A percentile compares a stretch with the other conserved stretches of the same genome.
Evolutionary conservation across 371 early-diverging fungal genomes (phyloP).

Genomic region (Catenaria anguillulae): DNA sequence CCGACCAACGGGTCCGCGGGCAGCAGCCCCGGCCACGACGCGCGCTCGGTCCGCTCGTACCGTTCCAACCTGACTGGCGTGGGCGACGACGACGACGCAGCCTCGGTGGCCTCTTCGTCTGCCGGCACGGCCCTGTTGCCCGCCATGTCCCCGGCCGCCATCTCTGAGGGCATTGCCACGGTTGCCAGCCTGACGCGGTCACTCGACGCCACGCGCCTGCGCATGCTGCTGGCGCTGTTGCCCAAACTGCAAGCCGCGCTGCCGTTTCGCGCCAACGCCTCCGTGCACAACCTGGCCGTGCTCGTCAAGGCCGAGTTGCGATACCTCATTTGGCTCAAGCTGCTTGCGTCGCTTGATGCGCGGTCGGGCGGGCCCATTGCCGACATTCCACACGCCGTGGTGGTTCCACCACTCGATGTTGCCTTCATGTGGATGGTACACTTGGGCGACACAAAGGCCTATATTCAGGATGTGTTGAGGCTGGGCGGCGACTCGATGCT

Average conservation of each 20-base stretch:
- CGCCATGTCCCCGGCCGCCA: too few species aligned
- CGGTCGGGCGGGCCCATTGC: background rate
- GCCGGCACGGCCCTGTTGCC: background rate
- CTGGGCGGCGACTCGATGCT: conserved; percentile 1
- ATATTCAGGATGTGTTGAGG: conserved; percentile 2
- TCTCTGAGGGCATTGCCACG: too few species aligned
- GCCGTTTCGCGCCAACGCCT: background rate
- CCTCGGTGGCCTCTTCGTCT: background rate
- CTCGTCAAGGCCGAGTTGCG: conserved; percentile 5
- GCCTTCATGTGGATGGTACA: conserved; percentile 8
- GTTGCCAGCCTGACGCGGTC: background rate
- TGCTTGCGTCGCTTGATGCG: background rate
- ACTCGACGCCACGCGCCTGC: background rate
- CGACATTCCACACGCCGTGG: too few species aligned
- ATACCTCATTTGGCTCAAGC: conserved; percentile 6
- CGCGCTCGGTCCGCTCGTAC: background rate
- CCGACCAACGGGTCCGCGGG: background rate
- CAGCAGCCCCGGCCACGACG: too few species aligned
- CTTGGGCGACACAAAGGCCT: background rate
- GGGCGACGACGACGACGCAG: background rate
- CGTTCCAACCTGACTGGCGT: background rate
- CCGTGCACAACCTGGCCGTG: conserved; percentile 4
- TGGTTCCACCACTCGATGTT: conserved; percentile 3
- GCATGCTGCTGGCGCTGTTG: background rate
- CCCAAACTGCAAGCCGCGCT: background rate